Percentiles rank a stretch among this genome's conserved stretches.
Conservation (phyloP, 2,329 filamentous ascomycete genomes). For the Fusarium sp. region DNA sequence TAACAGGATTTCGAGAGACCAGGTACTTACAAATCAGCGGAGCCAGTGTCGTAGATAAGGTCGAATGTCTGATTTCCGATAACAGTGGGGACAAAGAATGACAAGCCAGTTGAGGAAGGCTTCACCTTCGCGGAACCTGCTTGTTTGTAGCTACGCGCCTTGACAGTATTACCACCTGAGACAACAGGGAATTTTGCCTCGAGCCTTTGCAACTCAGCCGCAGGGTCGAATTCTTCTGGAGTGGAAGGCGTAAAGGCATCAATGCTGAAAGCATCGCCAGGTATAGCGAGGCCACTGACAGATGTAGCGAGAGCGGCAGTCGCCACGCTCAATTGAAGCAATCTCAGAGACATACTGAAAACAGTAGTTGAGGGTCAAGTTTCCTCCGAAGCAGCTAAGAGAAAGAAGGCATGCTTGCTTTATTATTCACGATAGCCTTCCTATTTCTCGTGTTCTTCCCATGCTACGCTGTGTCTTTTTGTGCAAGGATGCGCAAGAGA, state of each 20-base stretch:
- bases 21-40: neutral
- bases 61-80: neutral
- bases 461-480: neutral
- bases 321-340: neutral
- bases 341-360: neutral
- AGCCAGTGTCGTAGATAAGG: neutral
- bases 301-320: neutral
- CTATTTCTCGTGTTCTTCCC: neutral
- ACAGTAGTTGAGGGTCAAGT: rapidly evolving
- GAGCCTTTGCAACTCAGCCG: neutral
- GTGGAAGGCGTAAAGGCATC: neutral
- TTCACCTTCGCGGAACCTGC: neutral
- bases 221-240: neutral
- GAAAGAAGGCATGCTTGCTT: neutral
- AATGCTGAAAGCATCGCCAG: neutral
- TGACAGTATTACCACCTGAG: rapidly evolving
- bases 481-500: neutral
- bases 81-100: neutral
- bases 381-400: rapidly evolving
- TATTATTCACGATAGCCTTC: neutral
- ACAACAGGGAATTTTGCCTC: neutral
- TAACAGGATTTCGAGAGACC: too few relatives aligned
- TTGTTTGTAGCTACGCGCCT: neutral
- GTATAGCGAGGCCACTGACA: neutral
- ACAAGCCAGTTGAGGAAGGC: neutral